Conservation (phyloP, 1,139 yeast species). For the Trichomonascaceae sp. region DNA sequence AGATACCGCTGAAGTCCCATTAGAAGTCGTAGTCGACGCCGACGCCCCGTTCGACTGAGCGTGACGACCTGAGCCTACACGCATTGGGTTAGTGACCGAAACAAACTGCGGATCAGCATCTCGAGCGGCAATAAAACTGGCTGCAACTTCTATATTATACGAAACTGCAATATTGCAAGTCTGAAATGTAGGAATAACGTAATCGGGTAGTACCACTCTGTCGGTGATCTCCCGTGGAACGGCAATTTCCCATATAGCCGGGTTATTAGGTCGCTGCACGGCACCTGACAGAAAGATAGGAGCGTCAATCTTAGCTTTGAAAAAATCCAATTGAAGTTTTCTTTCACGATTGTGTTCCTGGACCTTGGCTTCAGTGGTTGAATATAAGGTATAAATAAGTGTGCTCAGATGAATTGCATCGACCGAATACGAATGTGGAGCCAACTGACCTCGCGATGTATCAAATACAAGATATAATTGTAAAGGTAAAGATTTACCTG, state of each 20-base stretch:
- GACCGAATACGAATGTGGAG: conserved; percentile 15
- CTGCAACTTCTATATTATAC: conserved; percentile 42
- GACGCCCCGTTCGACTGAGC: background rate
- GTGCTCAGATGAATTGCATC: conserved; percentile 19
- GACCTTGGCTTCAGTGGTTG: conserved; percentile 26
- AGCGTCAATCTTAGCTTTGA: conserved; percentile 14
- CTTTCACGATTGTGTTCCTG: conserved; percentile 20
- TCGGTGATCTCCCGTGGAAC: conserved; percentile 19
- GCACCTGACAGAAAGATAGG: conserved; percentile 15
- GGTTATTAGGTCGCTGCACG: conserved; percentile 9
- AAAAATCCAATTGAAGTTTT: conserved; percentile 17
- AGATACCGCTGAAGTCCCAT: background rate
- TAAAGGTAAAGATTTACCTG: conserved; percentile 24
- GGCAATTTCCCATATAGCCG: conserved; percentile 19
- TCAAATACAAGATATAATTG: conserved; percentile 21
- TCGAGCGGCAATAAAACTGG: conserved; percentile 39
- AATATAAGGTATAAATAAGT: conserved; percentile 21
- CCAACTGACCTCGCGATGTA: conserved; percentile 3
- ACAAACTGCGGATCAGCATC: conserved; percentile 24
- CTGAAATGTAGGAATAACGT: conserved; percentile 48
- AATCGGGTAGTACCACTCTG: conserved; percentile 46
- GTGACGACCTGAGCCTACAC: conserved; percentile 22
- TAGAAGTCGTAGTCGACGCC: conserved; percentile 5
- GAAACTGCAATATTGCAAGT: conserved; percentile 52
- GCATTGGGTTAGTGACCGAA: conserved; percentile 17